These are phyloP conservation scores for Megacollybia marginata DNA, from an alignment of 768 basidiomycete species.

Conservation along the genomic window DNA sequence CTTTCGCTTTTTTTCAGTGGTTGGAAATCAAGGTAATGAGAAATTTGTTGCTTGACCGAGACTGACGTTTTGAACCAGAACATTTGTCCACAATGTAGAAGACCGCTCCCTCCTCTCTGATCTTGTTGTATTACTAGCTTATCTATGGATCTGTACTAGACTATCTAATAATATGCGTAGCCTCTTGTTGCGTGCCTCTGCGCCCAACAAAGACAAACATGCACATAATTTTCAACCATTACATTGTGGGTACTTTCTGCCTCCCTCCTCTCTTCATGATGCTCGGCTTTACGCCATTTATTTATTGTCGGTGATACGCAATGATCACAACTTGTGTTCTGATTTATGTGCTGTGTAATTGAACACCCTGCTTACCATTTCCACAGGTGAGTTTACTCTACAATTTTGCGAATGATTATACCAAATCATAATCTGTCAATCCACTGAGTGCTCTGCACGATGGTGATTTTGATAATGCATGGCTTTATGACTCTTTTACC, in stretches of 20 bases:
- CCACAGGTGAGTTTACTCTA: no score
- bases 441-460: no score
- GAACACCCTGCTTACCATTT: no score
- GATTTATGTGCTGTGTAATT: slow-evolving; percentile 19
- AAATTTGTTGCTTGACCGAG: background rate
- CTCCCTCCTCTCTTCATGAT: slow-evolving; percentile 29
- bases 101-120: slow-evolving; percentile 75
- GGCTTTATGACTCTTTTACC: background rate
- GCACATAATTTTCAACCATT: no score
- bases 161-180: no score
- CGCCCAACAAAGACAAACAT: no score
- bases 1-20: slow-evolving; percentile 37
- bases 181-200: no score
- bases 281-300: slow-evolving; percentile 37
- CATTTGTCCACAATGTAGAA: slow-evolving; percentile 87
- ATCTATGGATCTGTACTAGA: no score
- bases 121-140: background rate
- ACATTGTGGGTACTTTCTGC: no score
- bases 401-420: no score
- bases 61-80: slow-evolving; percentile 38
- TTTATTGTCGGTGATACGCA: slow-evolving; percentile 69
- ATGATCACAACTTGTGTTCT: slow-evolving; percentile 45
- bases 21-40: slow-evolving; percentile 61
- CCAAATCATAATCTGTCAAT: no score
- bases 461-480: no score